These are phyloP conservation scores for Cryptococcus amylolentus DNA, from an alignment of 1,284 basidiomycete genomes.

Conservation along the genomic window DNA sequence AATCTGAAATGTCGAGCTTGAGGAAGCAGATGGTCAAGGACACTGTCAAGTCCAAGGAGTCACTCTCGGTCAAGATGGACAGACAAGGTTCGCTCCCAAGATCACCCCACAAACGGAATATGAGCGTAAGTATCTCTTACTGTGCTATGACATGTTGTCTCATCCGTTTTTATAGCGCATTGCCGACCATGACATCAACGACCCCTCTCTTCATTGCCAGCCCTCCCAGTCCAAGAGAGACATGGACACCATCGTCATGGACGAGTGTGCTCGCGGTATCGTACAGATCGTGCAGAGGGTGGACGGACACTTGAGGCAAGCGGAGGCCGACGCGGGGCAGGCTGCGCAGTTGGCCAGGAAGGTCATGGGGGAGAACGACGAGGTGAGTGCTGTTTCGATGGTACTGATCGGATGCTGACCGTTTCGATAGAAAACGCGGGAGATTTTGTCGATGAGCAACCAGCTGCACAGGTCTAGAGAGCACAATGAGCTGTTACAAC, in stretches of 20 bases:
- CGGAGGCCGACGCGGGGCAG: slow-evolving; percentile 26
- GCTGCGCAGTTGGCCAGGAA: slow-evolving; percentile 10
- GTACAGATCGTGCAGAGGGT: slow-evolving; percentile 30
- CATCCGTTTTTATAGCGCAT: slow-evolving; percentile 18
- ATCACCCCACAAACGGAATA: slow-evolving; percentile 48
- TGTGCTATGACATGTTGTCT: not conserved
- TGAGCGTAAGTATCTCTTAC: slow-evolving; percentile 39
- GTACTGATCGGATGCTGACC: not conserved
- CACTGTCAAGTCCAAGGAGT: slow-evolving; percentile 6
- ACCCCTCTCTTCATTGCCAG: slow-evolving; percentile 17
- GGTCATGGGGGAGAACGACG: slow-evolving; percentile 10
- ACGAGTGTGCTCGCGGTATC: slow-evolving; percentile 29
- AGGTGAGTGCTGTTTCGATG: slow-evolving; percentile 11
- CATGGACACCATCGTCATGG: slow-evolving; percentile 26
- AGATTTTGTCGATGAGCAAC: slow-evolving; percentile 60
- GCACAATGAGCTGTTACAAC: slow-evolving; percentile 71
- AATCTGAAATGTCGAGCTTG: slow-evolving; percentile 22
- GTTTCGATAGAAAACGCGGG: slow-evolving; percentile 54
- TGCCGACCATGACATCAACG: slow-evolving; percentile 18
- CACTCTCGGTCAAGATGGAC: slow-evolving; percentile 12
- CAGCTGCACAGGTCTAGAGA: slow-evolving; percentile 67
- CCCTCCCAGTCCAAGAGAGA: slow-evolving; percentile 20
- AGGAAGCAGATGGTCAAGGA: slow-evolving; percentile 26
- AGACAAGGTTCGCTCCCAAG: slow-evolving; percentile 37
- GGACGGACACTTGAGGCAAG: slow-evolving; percentile 25